A percentile compares a stretch with the other conserved stretches of the same genome.
These are phyloP conservation scores for Suillus spraguei DNA, from an alignment of 768 basidiomycete genomes.

Conservation along the genomic window DNA sequence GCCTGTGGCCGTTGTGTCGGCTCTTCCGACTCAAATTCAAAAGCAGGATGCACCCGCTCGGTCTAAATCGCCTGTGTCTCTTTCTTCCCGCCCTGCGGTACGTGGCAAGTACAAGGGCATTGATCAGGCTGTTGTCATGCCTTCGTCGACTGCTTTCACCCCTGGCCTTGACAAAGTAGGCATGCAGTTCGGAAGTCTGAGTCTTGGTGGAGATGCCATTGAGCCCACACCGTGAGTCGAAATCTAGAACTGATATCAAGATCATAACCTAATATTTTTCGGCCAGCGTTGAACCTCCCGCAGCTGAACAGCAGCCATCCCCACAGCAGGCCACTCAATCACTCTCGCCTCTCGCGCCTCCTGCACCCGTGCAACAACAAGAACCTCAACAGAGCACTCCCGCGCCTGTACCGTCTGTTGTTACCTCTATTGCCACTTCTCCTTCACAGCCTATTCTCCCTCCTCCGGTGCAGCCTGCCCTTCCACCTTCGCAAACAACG, in stretches of 20 bases:
- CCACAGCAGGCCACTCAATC: constrained; percentile 44
- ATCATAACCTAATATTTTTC: constrained; percentile 12
- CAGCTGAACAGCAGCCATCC: constrained; percentile 35
- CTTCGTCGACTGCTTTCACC: constrained; percentile 56
- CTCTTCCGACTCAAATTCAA: constrained; percentile 21
- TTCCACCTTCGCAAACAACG: constrained; percentile 7
- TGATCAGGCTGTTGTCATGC: constrained; percentile 84
- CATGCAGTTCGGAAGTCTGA: constrained; percentile 89
- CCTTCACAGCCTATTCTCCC: constrained; percentile 4
- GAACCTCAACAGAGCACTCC: constrained; percentile 16
- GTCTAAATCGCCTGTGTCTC: constrained; percentile 45
- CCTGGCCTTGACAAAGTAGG: constrained; percentile 72
- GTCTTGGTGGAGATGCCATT: constrained; percentile 69
- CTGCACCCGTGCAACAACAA: constrained; percentile 18
- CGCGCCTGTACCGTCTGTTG: constrained; percentile 1
- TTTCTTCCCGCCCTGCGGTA: constrained; percentile 54
- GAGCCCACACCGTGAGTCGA: constrained; percentile 54
- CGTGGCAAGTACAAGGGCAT: constrained; percentile 67
- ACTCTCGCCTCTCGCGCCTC: constrained; percentile 6
- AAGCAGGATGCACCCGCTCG: constrained; percentile 34
- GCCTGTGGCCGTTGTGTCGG: constrained; percentile 30
- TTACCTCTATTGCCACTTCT: constrained; percentile 19
- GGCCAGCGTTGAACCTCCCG: constrained; percentile 32
- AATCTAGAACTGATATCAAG: background rate
- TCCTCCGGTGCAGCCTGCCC: constrained; percentile 6